Base-by-base conservation (phyloP, 2,329 filamentous ascomycete genomes). In the Diaporthe citriasiana region DNA sequence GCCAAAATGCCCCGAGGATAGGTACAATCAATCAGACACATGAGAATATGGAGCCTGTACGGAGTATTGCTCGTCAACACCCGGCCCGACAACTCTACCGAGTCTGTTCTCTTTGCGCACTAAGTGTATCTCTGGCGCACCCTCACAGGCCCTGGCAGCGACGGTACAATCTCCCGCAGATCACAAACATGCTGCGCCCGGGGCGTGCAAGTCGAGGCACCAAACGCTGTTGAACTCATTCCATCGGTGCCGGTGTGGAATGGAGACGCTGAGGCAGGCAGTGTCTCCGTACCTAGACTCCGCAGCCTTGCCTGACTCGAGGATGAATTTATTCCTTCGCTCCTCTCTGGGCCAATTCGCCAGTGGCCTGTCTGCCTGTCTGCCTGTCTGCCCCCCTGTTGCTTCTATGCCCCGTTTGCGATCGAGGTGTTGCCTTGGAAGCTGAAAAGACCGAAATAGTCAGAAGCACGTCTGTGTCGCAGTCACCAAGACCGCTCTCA, bases 11-110 rank as follows among this genome's bases (percentile, higher is more conserved):
- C 71, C 51, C 50, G 69, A 57, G 71, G 40, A 55, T 30, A 63
- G 59, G 66, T 51, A 57, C 47, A 68, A 69, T 65, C 53, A 53
- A 65, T 72, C 56, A 70, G 65, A 60, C 66, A 75, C 40, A 50
- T 70, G 51, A 70, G 70, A 68, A 45, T 33, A 69, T 30, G 45
- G 53, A 59, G 63, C 74, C 70, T 60, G 35, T 72, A n/a, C n/a
- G n/a, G n/a, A n/a, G n/a, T n/a, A 50, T 56, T 68, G 45, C 69
- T 71, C 56, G 69, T 71, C 69, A 53, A 40, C 53, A 50, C 7
- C 19, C 17, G 5, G 12, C 8, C 17, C 30, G 8, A 9, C 40
- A 17, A 17, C 33, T 45, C 53, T n/a, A 12, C 10, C 6, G 42
- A 10, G 22, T 27, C 47, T n/a, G 30, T 15, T 22, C 22, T 33